A percentile compares a stretch with the other conserved stretches of the same genome.
Evolutionary conservation across 495 filamentous ascomycete species (phyloP).

Genomic region (Mycothermus thermophilus): DNA sequence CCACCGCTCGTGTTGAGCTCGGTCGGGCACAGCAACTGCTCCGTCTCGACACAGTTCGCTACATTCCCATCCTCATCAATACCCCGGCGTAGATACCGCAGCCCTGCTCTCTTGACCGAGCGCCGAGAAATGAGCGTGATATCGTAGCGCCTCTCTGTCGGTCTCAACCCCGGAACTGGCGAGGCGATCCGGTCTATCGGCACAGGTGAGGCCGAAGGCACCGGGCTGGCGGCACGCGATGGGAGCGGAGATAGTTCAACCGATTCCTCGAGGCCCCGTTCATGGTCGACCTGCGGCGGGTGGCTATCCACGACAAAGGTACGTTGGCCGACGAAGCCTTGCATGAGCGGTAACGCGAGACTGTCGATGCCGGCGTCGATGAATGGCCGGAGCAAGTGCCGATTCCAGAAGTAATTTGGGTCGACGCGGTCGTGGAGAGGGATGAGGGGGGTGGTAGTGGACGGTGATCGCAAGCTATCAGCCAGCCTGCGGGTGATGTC

Average conservation of each 20-base stretch:
- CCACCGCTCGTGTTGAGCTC: slow-evolving; percentile 38
- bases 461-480: slow-evolving; percentile 22
- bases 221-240: slow-evolving; percentile 6
- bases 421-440: slow-evolving; percentile 65
- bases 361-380: slow-evolving; percentile 50
- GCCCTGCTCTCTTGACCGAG: slow-evolving; percentile 67
- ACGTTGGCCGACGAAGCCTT: slow-evolving; percentile 87
- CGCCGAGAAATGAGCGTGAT: slow-evolving; percentile 80
- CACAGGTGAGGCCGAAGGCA: too few species aligned
- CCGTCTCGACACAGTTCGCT: slow-evolving; percentile 88
- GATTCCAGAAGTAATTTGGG: slow-evolving; percentile 83
- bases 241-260: slow-evolving; percentile 27
- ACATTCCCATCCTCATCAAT: slow-evolving; percentile 75
- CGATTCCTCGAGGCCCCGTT: slow-evolving; percentile 22
- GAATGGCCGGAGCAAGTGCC: slow-evolving; percentile 57
- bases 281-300: slow-evolving; percentile 28
- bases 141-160: slow-evolving; percentile 42
- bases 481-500: slow-evolving; percentile 63
- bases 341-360: slow-evolving; percentile 71
- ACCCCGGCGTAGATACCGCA: slow-evolving; percentile 84
- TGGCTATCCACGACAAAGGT: slow-evolving; percentile 51
- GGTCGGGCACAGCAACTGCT: slow-evolving; percentile 67
- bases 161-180: slow-evolving; percentile 16
- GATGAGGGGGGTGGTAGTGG: slow-evolving; percentile 14
- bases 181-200: too few species aligned